A percentile compares a stretch with the other conserved stretches of the same genome.
Evolutionary conservation across 306 rosid genomes (phyloP).

Genomic region (Biancaea sappan): DNA sequence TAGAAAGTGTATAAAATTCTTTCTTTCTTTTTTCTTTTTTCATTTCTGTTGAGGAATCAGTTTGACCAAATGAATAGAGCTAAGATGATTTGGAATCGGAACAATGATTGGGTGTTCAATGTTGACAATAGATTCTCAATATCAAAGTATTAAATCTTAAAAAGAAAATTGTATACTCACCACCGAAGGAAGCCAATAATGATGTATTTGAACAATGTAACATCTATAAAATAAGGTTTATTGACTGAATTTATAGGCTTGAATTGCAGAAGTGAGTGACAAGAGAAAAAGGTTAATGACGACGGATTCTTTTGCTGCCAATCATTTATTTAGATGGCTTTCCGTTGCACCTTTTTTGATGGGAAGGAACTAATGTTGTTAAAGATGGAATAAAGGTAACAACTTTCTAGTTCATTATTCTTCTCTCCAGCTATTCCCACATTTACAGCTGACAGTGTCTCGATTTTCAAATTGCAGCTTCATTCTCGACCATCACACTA

Average conservation of each 20-base stretch:
- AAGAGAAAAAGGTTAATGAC: too few species aligned
- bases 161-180: not conserved
- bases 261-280: not conserved
- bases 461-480: not conserved
- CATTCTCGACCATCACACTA: not conserved
- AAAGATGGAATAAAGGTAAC: not conserved
- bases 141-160: too few species aligned
- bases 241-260: not conserved
- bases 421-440: not conserved
- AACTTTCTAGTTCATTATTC: too few species aligned
- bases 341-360: too few species aligned
- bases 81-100: not conserved
- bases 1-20: too few species aligned
- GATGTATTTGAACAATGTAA: not conserved
- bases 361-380: too few species aligned
- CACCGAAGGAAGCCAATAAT: not conserved
- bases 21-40: not conserved
- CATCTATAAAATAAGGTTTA: not conserved
- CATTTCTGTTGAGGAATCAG: not conserved
- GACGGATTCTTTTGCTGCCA: too few species aligned
- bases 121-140: not conserved
- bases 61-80: constrained; percentile 19
- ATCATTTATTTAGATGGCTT: not conserved
- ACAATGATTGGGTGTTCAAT: not conserved
- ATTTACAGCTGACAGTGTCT: too few species aligned